Base-by-base conservation (phyloP, 495 filamentous ascomycete genomes). In the Lophiotrema nucula region DNA sequence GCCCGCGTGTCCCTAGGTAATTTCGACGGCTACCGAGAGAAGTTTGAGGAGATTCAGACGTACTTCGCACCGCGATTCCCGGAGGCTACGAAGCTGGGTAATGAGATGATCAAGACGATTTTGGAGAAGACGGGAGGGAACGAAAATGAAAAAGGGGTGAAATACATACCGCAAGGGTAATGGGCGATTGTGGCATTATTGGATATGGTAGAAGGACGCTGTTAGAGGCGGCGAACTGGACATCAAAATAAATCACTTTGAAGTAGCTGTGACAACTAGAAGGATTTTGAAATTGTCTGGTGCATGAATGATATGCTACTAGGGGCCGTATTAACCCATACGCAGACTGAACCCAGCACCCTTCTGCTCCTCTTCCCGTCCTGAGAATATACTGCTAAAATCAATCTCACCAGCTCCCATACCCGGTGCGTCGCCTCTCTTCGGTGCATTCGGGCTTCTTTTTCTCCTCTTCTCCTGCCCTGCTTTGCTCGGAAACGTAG, bases 31-130 rank as follows among this genome's bases (percentile, higher is more conserved):
- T 98, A 96, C 78, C 79, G 85, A 48, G 85, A 92, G 74, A 81
- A 92, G 51, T 98, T 98, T 66, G 83, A 92, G 67, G 81, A 83
- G 56, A 95, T 91, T 58, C 90, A 95, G 70, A 74, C 76, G 64
- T 97, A 96, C 77, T 98, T 98, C 74, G 83, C 89, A 70, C 88
- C 88, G 4, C 76, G 92, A 44, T 97, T 97, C 70, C 78, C 81
- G 1, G 91, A 91, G 62, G 92, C 93, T 5, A 86, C 83, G 21
- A 85, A 80, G 67, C 76, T 98, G 19, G 93, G 93, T 3, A 95
- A 97, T 67, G 87, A 92, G 65, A 98, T 98, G 93, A 95, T 97
- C 72, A 89, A 84, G 77, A 92, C 89, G 12, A 95, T 98, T 47
- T 72, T 96, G 57, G 90, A 91, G 74, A 92, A 90, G 76, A 89